Percentiles rank a stretch among this genome's conserved stretches.
phyloP scores from a whole-genome alignment of 1,139 yeast genomes.

The Trichomonascaceae sp. region DNA sequence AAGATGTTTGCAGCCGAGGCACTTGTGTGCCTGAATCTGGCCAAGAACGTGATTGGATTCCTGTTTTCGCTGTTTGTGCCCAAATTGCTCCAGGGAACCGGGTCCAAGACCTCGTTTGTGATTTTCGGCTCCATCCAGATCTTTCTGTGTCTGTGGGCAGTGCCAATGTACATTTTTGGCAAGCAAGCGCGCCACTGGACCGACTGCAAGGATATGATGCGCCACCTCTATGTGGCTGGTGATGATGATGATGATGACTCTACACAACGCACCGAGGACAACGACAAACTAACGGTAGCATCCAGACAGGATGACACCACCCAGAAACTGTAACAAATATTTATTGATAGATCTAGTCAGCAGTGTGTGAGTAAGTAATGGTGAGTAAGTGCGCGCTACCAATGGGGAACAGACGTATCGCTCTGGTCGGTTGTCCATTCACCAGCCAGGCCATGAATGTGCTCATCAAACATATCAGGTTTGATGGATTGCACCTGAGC shows the following conservation, averaged over 20 bases:
- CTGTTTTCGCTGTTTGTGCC: slow-evolving; percentile 46
- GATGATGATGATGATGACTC: slow-evolving; percentile 6
- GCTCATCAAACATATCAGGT: not conserved
- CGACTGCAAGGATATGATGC: slow-evolving; percentile 18
- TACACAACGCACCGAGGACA: too few species aligned
- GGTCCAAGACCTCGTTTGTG: slow-evolving; percentile 36
- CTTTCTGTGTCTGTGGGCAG: slow-evolving; percentile 35
- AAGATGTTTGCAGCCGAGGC: slow-evolving; percentile 48
- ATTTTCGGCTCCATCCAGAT: slow-evolving; percentile 43
- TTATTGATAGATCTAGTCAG: too few species aligned
- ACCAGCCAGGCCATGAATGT: slow-evolving; percentile 15
- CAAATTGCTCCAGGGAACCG: slow-evolving; percentile 31
- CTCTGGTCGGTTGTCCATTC: slow-evolving; percentile 15
- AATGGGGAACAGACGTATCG: slow-evolving; percentile 15
- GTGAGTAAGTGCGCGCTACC: too few species aligned
- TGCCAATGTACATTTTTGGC: slow-evolving; percentile 46
- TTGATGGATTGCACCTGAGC: slow-evolving; percentile 2
- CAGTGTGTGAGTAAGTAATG: too few species aligned
- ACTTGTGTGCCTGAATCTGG: slow-evolving; percentile 41
- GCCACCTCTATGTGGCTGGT: slow-evolving; percentile 13
- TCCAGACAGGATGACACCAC: too few species aligned
- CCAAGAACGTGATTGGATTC: slow-evolving; percentile 44
- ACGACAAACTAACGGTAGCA: too few species aligned
- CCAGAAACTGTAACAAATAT: too few species aligned
- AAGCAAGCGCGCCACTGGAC: slow-evolving; percentile 38